Evolutionary conservation across 108 stramenopile genomes (phyloP), one percentile per base, ranked within the genome.

Genomic region (Fragilaria crotonensis): DNA sequence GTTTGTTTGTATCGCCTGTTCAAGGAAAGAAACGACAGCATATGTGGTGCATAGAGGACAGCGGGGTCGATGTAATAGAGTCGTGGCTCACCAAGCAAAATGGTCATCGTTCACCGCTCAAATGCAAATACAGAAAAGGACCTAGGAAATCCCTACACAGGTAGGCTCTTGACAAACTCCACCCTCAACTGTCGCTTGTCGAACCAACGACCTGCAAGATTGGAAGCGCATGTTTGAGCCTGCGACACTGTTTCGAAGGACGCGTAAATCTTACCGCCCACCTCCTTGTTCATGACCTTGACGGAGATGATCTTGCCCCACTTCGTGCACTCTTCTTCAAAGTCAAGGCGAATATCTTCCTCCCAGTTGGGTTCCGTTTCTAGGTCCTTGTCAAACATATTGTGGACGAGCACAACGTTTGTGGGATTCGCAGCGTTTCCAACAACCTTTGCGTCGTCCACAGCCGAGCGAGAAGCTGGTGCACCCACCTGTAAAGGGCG

Each of bases 321-420:
- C 70, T 90, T 89, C 29, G 71, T 52, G 50, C 89, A 90, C 72
- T 96, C 96, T 41, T 91, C 93, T 44, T 75, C 66, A 60, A 94
- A 90, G 28, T 96, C 96, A 3, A 86, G 82, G 57, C 76, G 73
- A 61, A 97, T 89, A 26, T 97, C 96, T 5, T 74, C 61, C 48
- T 84, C 84, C 96, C 96, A 97, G 0, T 81, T 81, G 20, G 64
- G 70, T 20, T 93, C 95, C 4, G 87, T 92, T 64, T 97, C 96
- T 47, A 88, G 66, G 25, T 91, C 93, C 63, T 92, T 91, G 73
- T 93, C 72, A 52, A 90, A 97, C 96, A 97, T 95, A 70, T 97
- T 95, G 62, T 83, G 79, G 5, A 97, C 84, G 31, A 93, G 71
- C 31, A 96, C 66, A 53, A 81, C 62, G 26, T 59, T 60, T 22